Conservation (phyloP, 176 grass and related monocot species). For the Tillandsia fasciculata region DNA sequence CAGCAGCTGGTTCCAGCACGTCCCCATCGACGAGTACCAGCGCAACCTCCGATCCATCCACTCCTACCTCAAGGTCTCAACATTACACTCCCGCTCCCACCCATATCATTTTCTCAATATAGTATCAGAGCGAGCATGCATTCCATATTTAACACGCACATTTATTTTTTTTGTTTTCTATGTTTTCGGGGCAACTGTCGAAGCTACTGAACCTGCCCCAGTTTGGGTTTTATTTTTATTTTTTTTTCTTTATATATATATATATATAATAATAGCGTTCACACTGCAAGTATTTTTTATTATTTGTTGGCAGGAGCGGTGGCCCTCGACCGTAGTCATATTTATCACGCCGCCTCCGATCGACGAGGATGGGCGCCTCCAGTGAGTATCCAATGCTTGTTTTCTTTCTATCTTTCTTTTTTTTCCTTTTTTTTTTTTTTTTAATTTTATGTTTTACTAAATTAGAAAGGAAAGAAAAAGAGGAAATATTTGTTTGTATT, state of each 20-base stretch:
- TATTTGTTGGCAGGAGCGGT: conserved; percentile 44
- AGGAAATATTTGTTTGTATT: too few species aligned
- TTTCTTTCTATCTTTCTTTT: neutral
- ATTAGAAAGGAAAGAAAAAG: too few species aligned
- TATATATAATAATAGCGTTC: too few species aligned
- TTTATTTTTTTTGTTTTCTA: too few species aligned
- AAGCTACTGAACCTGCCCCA: too few species aligned
- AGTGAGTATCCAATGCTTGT: conserved; percentile 24
- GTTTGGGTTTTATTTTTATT: too few species aligned
- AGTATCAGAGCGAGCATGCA: neutral
- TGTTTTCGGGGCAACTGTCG: too few species aligned
- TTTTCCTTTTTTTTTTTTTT: too few species aligned
- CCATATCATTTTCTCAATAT: neutral
- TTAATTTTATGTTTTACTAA: too few species aligned
- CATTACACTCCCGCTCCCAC: neutral
- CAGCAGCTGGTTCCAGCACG: conserved; percentile 50
- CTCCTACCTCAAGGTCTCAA: conserved; percentile 51
- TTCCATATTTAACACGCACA: too few species aligned
- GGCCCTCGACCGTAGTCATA: conserved; percentile 47
- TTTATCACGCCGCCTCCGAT: conserved; percentile 85
- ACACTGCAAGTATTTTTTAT: neutral
- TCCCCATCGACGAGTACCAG: conserved; percentile 61
- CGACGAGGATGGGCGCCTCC: conserved; percentile 55
- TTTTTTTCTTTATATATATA: too few species aligned
- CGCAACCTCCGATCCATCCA: conserved; percentile 65